Evolutionary conservation across 2,329 filamentous ascomycete species (phyloP).

Genomic region (Plectosphaerella sp.): DNA sequence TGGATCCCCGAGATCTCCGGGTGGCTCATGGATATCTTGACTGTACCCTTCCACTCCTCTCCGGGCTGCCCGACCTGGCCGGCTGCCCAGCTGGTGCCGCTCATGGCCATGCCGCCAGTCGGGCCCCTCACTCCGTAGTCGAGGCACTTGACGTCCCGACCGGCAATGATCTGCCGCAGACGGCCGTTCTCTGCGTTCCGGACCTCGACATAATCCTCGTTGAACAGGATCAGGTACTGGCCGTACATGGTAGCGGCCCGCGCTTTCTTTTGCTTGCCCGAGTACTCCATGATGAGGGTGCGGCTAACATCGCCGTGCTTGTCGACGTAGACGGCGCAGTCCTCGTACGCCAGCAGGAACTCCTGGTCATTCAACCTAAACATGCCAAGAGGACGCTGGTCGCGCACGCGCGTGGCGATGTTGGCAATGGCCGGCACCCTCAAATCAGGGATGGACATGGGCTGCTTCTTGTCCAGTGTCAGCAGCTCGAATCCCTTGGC

Average conservation of each 20-base stretch:
- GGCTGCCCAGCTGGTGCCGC: conserved; percentile 22
- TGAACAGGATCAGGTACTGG: conserved; percentile 88
- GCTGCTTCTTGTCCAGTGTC: conserved; percentile 94
- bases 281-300: conserved; percentile 96
- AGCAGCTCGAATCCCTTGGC: conserved; percentile 92
- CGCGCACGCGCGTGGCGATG: conserved; percentile 78
- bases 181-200: conserved; percentile 94
- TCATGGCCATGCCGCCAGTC: conserved; percentile 41
- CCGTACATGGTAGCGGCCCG: conserved; percentile 84
- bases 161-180: conserved; percentile 88
- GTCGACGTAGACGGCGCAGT: conserved; percentile 96
- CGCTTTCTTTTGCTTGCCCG: conserved; percentile 78
- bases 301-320: conserved; percentile 95
- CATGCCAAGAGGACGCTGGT: conserved; percentile 89
- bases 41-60: conserved; percentile 61
- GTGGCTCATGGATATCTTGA: conserved; percentile 95
- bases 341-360: conserved; percentile 90
- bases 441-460: conserved; percentile 88
- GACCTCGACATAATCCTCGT: conserved; percentile 95
- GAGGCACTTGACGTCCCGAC: conserved; percentile 81
- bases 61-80: conserved; percentile 28
- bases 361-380: conserved; percentile 90
- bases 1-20: conserved; percentile 80
- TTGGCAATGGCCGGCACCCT: conserved; percentile 73
- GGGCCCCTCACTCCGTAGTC: conserved; percentile 74